phyloP scores from a whole-genome alignment of 2,329 filamentous ascomycete species.

The Cyanodermella asteris region DNA sequence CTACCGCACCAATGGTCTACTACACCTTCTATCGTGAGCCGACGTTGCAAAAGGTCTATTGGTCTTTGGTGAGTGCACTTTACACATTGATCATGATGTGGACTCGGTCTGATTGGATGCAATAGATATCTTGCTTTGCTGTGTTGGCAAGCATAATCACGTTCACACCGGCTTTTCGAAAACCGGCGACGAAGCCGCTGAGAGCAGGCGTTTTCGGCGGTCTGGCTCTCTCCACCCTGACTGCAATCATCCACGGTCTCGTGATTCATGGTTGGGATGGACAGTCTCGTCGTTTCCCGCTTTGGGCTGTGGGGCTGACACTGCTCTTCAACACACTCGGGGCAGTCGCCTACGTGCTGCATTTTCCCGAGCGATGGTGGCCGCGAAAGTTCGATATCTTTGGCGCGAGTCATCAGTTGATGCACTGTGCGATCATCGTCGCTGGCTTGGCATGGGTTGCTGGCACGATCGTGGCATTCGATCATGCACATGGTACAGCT shows the following conservation, averaged over 20 bases:
- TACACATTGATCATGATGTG: not conserved
- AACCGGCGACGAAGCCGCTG: conserved; percentile 17
- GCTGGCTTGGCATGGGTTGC: conserved; percentile 18
- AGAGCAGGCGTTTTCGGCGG: conserved; percentile 20
- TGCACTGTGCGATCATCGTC: conserved; percentile 25
- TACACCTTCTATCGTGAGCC: conserved; percentile 27
- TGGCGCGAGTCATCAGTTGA: conserved; percentile 27
- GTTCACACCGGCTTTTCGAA: conserved; percentile 16
- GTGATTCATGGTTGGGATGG: conserved; percentile 13
- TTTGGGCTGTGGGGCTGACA: conserved; percentile 19
- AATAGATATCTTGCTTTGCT: conserved; percentile 13
- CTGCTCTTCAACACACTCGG: conserved; percentile 18
- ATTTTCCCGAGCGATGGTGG: conserved; percentile 24
- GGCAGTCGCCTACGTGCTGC: conserved; percentile 17
- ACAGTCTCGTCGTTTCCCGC: conserved; percentile 18
- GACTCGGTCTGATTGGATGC: not conserved
- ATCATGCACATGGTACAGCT: too few species aligned
- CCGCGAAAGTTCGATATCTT: conserved; percentile 24
- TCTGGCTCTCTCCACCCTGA: conserved; percentile 20
- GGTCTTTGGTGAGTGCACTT: conserved; percentile 11
- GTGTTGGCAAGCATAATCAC: conserved; percentile 17
- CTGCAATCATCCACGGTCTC: conserved; percentile 20
- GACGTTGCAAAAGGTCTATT: conserved; percentile 16
- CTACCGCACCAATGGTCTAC: conserved; percentile 36
- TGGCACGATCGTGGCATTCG: conserved; percentile 17